Evolutionary conservation across 2,329 filamentous ascomycete genomes (phyloP), one percentile per base, ranked within the genome.

Genomic region (Ceratocystis papillata): DNA sequence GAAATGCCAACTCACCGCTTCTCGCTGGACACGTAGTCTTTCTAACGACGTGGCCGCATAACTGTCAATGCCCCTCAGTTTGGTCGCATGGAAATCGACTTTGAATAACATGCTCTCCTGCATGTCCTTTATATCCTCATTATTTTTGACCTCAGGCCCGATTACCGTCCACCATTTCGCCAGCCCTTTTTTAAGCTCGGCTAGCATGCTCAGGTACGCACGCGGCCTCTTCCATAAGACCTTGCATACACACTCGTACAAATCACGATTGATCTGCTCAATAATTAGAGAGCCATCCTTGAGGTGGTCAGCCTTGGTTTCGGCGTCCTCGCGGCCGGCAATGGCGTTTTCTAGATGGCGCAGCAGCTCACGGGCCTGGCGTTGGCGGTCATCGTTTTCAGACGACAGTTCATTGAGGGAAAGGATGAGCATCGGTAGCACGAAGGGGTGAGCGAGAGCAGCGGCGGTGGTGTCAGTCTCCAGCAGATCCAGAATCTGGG

Each of bases 211-310:
- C 71, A 79, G 73, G 70, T 85, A 86, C 0, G 84, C 82, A 73
- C 84, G 81, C 1, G 83, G 83, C 44, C 83, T 76, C 73, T 85
- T 84, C 83, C 83, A 85, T 69, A 85, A 76, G 37, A 85, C 82
- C 70, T 83, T 81, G 0, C 80, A 79, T 71, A 86, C 82, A 70
- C 83, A 86, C 74, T 86, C 83, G 68, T 86, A 83, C 57, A 86
- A 76, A 70, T 85, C 83, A 33, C 81, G 77, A 71, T 83, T 86
- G 72, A 86, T 77, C 65, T 79, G 78, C 71, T 86, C 83, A 1
- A 86, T 76, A 69, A 85, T 81, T 60, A 86, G 75, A 5, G 45
- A 59, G 6, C 78, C 78, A 53, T 77, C 76, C 65, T 80, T 77
- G 68, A 85, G 77, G 70, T 84, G 83, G 69, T 77, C 76, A 71